Base-by-base conservation (phyloP, 2,329 filamentous ascomycete genomes). In the Xylariaceae sp. region DNA sequence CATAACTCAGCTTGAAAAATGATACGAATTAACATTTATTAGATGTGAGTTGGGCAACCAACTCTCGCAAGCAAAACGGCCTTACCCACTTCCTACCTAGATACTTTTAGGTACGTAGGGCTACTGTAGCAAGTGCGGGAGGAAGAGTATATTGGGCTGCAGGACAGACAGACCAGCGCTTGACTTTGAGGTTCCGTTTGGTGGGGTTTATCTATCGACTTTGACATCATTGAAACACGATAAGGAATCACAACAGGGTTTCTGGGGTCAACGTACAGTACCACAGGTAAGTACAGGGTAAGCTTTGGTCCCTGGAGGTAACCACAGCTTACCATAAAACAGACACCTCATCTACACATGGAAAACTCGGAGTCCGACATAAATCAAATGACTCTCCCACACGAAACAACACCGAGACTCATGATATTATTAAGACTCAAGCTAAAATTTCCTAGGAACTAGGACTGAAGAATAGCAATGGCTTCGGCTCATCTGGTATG, bases 181-280 rank as follows among this genome's bases (percentile, higher is more conserved):
- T 19, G 23, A 46, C 28, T 24, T 34, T 21, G 48, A 50, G 46
- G 52, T 60, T 39, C 28, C 56, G 28, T 56, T 44, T 39, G 41
- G 52, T 59, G 56, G 56, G 52, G 56, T 48, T 34, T n/a, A 19
- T 55, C 36, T 37, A 43, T 47, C 47, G 21, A 56, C 36, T 36
- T 48, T 56, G 56, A 60, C 56, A 56, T 56, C 47, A 52, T 40
- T 48, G 37, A 26, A 24, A 29, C 24, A 21, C 45, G 58, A 57
- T 60, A 49, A 58, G 56, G 19, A 40, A 44, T 28, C 12, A 6
- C 12, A 6, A 23, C 19, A 23, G 3, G 24, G 21, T 6, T n/a
- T 24, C 23, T 6, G 3, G 16, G 19, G 6, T 4, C 19, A 23
- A 33, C 29, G 29, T 33, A 8, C 9, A 14, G 11, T 33, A 33